These are phyloP conservation scores for Malus hybrid DNA, from an alignment of 331 rosid genomes.

Conservation along the genomic window DNA sequence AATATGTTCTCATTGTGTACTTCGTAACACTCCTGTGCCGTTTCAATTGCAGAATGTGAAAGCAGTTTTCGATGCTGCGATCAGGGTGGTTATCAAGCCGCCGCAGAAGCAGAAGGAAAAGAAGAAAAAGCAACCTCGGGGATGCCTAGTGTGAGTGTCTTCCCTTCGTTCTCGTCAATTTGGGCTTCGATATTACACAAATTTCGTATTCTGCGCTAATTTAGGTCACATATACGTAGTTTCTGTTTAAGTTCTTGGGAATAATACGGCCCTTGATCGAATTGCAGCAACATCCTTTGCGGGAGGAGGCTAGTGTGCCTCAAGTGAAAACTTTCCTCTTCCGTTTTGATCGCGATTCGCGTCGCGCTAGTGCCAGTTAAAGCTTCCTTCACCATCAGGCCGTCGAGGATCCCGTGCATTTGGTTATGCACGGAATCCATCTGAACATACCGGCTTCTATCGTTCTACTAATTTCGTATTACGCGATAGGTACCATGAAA, in stretches of 20 bases:
- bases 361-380: no score
- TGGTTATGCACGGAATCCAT: no score
- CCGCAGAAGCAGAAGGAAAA: constrained; percentile 72
- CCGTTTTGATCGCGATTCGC: neutral
- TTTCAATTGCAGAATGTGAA: constrained; percentile 71
- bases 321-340: constrained; percentile 24
- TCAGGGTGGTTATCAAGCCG: constrained; percentile 84
- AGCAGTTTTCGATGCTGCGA: constrained; percentile 79
- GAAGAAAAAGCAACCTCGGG: constrained; percentile 53
- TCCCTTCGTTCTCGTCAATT: neutral
- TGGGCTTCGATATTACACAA: neutral
- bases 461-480: neutral
- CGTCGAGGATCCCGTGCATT: no score
- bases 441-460: no score
- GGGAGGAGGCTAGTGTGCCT: constrained; percentile 51
- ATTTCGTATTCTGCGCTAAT: neutral
- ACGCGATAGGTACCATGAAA: neutral
- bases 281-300: constrained; percentile 68
- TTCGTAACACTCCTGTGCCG: neutral
- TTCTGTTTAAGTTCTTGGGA: neutral
- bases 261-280: neutral
- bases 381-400: no score
- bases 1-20: neutral
- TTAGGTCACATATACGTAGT: neutral
- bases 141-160: constrained; percentile 68